Base-by-base conservation (phyloP, 2,329 filamentous ascomycete species). In the Colletotrichum magnum region DNA sequence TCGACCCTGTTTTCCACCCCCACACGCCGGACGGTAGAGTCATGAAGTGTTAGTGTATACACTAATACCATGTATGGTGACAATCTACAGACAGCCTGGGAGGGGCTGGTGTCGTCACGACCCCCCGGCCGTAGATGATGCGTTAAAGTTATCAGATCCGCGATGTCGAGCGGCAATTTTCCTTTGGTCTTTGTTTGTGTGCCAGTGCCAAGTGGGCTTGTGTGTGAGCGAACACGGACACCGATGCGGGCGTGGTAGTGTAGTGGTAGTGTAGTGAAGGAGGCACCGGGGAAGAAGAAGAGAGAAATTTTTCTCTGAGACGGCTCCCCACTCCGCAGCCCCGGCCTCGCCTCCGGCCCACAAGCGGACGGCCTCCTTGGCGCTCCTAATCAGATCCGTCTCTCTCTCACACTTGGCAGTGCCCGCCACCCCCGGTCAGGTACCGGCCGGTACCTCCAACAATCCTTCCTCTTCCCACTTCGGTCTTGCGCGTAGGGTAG, bases 91-190 rank as follows among this genome's bases (percentile, higher is more conserved):
- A 58, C 32, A 32, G 18, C 56, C 18, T 48, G 12, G 43, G 21
- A 36, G 10, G 39, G 41, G 13, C 13, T 43, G 32, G 32, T 36
- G 32, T 43, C 13, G 41, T 43, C 41, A 43, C 41, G 13, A 68
- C 47, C 51, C 48, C 60, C 47, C 21, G 60, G 53, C 39, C n/a
- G 28, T n/a, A 10, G 24, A 32, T 50, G 50, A 45, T 58, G 28
- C 32, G 43, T 66, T 69, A 60, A 39, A 60, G 62, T 69, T 69
- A 69, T 69, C 66, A 69, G 66, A 69, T 69, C 66, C 62, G 56
- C 50, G 61, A 50, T 26, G 21, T 54, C 56, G n/a, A 54, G 41
- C 24, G 61, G 61, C 15, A 39, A 51, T 36, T 57, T 6, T 51
- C n/a, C 13, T 48, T 12, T 18, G 9, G 32, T 21, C 24, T 45